These are phyloP conservation scores for Penicillium cinerascens DNA, from an alignment of 495 filamentous ascomycete species.

Conservation along the genomic window DNA sequence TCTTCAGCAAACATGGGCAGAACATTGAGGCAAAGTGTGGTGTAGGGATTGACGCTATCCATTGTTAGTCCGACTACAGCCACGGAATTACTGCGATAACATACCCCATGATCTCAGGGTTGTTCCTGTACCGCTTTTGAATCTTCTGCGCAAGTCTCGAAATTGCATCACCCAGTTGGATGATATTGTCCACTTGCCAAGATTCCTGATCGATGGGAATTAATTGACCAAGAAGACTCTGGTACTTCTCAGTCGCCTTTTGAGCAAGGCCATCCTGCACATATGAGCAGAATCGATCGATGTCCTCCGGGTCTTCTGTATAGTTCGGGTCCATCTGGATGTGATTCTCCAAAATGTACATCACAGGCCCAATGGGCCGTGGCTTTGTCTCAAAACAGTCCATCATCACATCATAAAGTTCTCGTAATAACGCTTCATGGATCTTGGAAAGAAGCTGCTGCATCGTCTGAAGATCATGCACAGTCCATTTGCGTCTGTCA, in stretches of 20 bases:
- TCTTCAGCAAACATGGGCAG: conserved; percentile 89
- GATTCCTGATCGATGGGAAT: conserved; percentile 71
- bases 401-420: conserved; percentile 81
- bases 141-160: conserved; percentile 79
- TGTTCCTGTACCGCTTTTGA: conserved; percentile 85
- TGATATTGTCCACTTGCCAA: conserved; percentile 84
- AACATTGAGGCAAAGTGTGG: conserved; percentile 74
- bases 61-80: conserved; percentile 45
- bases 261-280: conserved; percentile 68
- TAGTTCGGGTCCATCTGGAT: conserved; percentile 77
- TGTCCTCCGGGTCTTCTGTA: conserved; percentile 61
- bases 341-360: conserved; percentile 81
- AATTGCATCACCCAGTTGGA: conserved; percentile 81
- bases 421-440: conserved; percentile 79
- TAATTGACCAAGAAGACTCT: conserved; percentile 63
- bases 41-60: conserved; percentile 67
- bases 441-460: conserved; percentile 69
- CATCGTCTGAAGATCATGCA: conserved; percentile 72
- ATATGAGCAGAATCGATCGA: conserved; percentile 62
- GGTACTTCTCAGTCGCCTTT: conserved; percentile 71
- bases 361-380: conserved; percentile 71
- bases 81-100: conserved; percentile 6
- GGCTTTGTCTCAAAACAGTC: conserved; percentile 84
- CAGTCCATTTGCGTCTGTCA: conserved; percentile 70
- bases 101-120: conserved; percentile 83